These are phyloP conservation scores for Kuraishia piskuri DNA, from an alignment of 805 yeast genomes.

Conservation along the genomic window DNA sequence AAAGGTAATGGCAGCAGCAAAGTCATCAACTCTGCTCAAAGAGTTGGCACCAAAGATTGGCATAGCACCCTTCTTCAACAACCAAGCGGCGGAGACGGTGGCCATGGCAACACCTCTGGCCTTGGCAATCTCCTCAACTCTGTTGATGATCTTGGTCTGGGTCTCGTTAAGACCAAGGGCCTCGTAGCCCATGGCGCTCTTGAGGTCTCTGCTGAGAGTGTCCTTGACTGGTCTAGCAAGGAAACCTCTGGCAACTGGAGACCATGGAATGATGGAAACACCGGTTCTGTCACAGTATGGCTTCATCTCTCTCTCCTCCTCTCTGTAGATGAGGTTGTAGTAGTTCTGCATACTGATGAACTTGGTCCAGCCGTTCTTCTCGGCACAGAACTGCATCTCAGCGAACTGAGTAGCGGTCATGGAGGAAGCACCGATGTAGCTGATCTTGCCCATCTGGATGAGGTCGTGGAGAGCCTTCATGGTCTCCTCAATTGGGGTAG, in stretches of 20 bases:
- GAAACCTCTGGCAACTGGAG: constrained; percentile 48
- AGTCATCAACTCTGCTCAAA: constrained; percentile 42
- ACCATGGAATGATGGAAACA: constrained; percentile 54
- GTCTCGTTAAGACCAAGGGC: constrained; percentile 3
- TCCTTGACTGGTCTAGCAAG: constrained; percentile 36
- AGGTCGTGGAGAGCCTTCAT: constrained; percentile 50
- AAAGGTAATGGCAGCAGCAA: constrained; percentile 31
- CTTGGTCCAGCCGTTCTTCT: constrained; percentile 45
- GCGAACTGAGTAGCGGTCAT: constrained; percentile 51
- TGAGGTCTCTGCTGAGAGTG: constrained; percentile 3
- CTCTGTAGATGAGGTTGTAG: constrained; percentile 50
- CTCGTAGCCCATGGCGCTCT: constrained; percentile 10
- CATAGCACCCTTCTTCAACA: constrained; percentile 34
- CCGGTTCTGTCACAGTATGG: constrained; percentile 44
- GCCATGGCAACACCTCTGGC: constrained; percentile 46
- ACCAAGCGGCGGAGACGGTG: constrained; percentile 44
- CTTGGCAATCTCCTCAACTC: constrained; percentile 49
- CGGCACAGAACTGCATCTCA: constrained; percentile 47
- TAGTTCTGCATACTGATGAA: constrained; percentile 53
- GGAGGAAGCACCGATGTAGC: constrained; percentile 58
- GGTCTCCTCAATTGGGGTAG: constrained; percentile 41
- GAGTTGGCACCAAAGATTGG: constrained; percentile 51
- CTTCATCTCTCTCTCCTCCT: constrained; percentile 56
- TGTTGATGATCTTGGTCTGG: constrained; percentile 26
- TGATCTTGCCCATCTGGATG: constrained; percentile 34